A percentile compares a stretch with the other conserved stretches of the same genome.
Conservation (phyloP, 768 basidiomycete genomes). For the Rhizopogon salebrosus region DNA sequence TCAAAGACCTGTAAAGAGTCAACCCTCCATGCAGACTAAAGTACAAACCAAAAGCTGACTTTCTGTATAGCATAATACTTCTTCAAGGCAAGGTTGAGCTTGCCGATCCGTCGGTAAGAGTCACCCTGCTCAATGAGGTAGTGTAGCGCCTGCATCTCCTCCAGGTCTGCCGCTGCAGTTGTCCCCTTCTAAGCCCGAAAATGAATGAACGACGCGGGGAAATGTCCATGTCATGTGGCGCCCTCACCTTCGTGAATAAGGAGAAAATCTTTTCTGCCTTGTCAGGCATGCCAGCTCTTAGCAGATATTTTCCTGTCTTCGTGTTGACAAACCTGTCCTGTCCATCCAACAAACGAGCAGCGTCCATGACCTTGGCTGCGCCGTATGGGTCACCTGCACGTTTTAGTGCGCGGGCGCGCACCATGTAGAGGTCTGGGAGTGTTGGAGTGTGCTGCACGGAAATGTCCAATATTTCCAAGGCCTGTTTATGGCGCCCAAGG, state of each 20-base stretch:
- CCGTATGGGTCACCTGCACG: slow-evolving; percentile 74
- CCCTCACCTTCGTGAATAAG: slow-evolving; percentile 83
- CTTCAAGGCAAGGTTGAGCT: slow-evolving; percentile 77
- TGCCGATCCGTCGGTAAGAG: slow-evolving; percentile 58
- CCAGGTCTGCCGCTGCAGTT: slow-evolving; percentile 71
- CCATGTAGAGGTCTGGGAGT: slow-evolving; percentile 82
- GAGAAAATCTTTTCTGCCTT: slow-evolving; percentile 74
- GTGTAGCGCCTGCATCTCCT: slow-evolving; percentile 93
- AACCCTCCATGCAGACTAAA: slow-evolving; percentile 2
- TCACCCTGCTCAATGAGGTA: slow-evolving; percentile 82
- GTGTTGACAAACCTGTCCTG: slow-evolving; percentile 96
- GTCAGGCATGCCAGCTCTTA: slow-evolving; percentile 75
- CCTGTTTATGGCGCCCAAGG: slow-evolving; percentile 38
- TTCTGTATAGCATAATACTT: slow-evolving; percentile 72
- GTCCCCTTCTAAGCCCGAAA: slow-evolving; percentile 70
- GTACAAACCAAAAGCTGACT: slow-evolving; percentile 33
- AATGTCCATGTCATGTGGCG: neutral
- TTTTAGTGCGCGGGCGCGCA: slow-evolving; percentile 80
- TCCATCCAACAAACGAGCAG: slow-evolving; percentile 80
- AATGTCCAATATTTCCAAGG: slow-evolving; percentile 56
- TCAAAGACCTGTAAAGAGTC: slow-evolving; percentile 57
- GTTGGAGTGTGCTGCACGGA: slow-evolving; percentile 91
- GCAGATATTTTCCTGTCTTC: slow-evolving; percentile 85
- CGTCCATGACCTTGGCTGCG: slow-evolving; percentile 73
- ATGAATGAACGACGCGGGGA: neutral